These are phyloP conservation scores for Hemileccinum impolitum DNA, from an alignment of 768 basidiomycete genomes.

Conservation along the genomic window DNA sequence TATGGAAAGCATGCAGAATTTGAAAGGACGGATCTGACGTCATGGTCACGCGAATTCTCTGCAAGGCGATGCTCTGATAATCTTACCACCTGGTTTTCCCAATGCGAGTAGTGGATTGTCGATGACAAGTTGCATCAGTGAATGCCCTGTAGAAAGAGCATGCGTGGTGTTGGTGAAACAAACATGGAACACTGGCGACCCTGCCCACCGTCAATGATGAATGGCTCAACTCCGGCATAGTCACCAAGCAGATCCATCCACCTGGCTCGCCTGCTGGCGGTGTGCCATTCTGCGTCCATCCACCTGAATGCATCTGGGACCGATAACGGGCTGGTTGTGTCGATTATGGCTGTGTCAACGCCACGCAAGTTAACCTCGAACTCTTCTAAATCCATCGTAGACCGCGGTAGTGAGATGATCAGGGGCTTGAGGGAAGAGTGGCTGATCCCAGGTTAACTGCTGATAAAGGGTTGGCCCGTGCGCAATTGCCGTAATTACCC, in stretches of 20 bases:
- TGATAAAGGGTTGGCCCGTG: constrained; percentile 15
- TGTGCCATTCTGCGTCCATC: constrained; percentile 41
- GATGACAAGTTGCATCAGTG: constrained; percentile 55
- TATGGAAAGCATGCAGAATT: constrained; percentile 55
- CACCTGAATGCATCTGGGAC: constrained; percentile 23
- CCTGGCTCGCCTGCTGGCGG: constrained; percentile 36
- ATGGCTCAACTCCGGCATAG: constrained; percentile 64
- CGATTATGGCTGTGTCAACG: neutral
- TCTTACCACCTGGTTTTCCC: constrained; percentile 43
- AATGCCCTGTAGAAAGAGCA: constrained; percentile 46
- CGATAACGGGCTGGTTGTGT: constrained; percentile 4
- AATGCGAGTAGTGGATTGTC: constrained; percentile 61
- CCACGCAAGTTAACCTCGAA: constrained; percentile 28
- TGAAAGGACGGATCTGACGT: constrained; percentile 53
- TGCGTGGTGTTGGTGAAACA: constrained; percentile 1
- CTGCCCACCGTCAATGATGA: constrained; percentile 57
- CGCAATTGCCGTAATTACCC: constrained; percentile 2
- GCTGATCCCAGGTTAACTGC: neutral
- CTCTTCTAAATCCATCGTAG: constrained; percentile 38
- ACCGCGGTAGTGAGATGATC: neutral
- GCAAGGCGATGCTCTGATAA: neutral
- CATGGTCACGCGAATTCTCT: neutral
- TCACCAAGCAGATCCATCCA: constrained; percentile 74
- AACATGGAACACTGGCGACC: neutral
- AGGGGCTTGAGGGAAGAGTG: neutral